A percentile compares a stretch with the other conserved stretches of the same genome.
These are phyloP conservation scores for Aspergillus incahuasiensis DNA, from an alignment of 495 filamentous ascomycete genomes.

Conservation along the genomic window DNA sequence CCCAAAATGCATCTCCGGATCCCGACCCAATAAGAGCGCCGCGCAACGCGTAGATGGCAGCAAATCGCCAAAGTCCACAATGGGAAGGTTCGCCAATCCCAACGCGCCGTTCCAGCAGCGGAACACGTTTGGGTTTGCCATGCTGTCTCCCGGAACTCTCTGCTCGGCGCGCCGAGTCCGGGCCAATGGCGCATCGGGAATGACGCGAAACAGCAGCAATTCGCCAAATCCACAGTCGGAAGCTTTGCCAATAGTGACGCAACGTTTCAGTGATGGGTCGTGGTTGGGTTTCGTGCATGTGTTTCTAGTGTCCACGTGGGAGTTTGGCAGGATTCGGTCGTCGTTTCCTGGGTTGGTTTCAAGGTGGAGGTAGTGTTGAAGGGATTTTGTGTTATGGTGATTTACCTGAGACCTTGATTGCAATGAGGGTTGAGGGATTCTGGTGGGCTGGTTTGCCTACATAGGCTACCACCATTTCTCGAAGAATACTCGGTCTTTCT, in stretches of 20 bases:
- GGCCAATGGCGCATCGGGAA: background rate
- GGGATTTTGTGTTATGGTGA: background rate
- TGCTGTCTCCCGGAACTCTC: background rate
- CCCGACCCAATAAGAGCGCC: no score
- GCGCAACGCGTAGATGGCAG: background rate
- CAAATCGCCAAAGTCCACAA: background rate
- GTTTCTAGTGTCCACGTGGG: no score
- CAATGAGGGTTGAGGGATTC: no score
- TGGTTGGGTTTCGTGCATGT: background rate
- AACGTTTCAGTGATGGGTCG: background rate
- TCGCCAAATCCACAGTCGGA: background rate
- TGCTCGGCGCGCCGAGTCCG: background rate
- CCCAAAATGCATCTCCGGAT: no score
- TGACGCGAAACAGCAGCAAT: background rate
- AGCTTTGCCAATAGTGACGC: background rate
- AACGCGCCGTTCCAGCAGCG: no score
- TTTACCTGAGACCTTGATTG: no score
- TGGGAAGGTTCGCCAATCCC: background rate
- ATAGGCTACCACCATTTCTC: conserved; percentile 95
- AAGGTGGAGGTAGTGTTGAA: background rate
- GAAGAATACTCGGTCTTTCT: conserved; percentile 61
- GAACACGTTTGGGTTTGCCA: background rate
- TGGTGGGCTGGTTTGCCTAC: no score
- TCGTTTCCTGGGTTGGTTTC: background rate
- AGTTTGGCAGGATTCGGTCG: background rate